These are phyloP conservation scores for Aspergillus udagawae DNA, from an alignment of 2,329 filamentous ascomycete species.

Conservation along the genomic window DNA sequence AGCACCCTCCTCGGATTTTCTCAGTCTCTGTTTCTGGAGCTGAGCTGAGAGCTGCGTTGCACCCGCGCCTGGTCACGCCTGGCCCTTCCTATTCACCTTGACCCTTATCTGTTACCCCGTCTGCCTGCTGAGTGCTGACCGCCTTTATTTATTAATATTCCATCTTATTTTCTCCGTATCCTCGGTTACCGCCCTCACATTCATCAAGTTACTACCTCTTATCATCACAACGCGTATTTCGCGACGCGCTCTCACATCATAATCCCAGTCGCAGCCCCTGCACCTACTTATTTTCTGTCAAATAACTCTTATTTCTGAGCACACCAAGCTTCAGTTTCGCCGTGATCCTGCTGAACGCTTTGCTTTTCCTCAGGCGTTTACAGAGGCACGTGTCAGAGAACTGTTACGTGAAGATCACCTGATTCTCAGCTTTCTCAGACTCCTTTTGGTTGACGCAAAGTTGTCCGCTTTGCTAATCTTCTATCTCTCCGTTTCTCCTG, in stretches of 20 bases:
- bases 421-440: conserved; percentile 6
- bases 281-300: conserved; percentile 8
- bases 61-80: conserved; percentile 18
- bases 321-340: background rate
- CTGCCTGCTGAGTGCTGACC: conserved; percentile 4
- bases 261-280: conserved; percentile 18
- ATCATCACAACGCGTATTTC: conserved; percentile 18
- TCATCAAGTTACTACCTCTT: conserved; percentile 1
- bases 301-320: background rate
- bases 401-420: conserved; percentile 15
- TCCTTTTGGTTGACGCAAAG: background rate
- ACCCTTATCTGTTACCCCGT: background rate
- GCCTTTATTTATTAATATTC: conserved; percentile 10
- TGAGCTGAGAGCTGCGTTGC: conserved; percentile 23
- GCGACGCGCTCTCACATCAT: conserved; percentile 17
- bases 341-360: background rate
- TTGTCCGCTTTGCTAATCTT: conserved; percentile 1
- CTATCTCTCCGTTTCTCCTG: conserved; percentile 9
- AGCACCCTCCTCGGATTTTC: conserved; percentile 36
- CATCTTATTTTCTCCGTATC: conserved; percentile 7
- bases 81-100: conserved; percentile 11
- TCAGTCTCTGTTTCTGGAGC: conserved; percentile 36
- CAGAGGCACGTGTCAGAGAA: conserved; percentile 12
- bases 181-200: conserved; percentile 5
- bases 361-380: conserved; percentile 11